Percentiles rank a stretch among this genome's conserved stretches.
Conservation (phyloP, 441 rosid species). For the Populus hybrid region DNA sequence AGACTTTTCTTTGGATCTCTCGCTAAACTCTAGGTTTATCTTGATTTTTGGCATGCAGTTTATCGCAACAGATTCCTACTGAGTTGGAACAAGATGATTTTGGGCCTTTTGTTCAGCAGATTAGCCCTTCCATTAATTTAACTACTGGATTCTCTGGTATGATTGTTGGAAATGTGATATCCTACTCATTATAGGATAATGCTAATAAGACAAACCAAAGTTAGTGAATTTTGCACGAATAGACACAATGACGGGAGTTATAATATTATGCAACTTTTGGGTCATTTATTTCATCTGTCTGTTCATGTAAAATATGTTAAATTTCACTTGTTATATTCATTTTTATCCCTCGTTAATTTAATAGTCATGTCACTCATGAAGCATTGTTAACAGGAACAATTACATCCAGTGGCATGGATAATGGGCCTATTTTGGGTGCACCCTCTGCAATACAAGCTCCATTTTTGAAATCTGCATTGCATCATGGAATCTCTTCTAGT, state of each 20-base stretch:
- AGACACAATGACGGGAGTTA: too few species aligned
- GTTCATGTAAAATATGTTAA: too few species aligned
- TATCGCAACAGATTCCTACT: constrained; percentile 30
- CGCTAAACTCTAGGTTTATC: neutral
- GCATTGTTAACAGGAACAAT: constrained; percentile 31
- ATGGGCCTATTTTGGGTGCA: constrained; percentile 29
- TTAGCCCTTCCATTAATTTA: constrained; percentile 34
- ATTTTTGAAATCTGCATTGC: constrained; percentile 36
- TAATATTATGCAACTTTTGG: too few species aligned
- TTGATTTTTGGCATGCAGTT: constrained; percentile 32
- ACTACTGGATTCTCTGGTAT: constrained; percentile 39
- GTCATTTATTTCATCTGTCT: too few species aligned
- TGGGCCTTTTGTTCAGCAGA: constrained; percentile 29
- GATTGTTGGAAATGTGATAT: constrained; percentile 16
- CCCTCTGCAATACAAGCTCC: constrained; percentile 32
- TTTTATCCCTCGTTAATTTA: neutral
- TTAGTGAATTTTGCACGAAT: too few species aligned
- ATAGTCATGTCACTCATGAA: constrained; percentile 16
- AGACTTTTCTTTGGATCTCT: constrained; percentile 5
- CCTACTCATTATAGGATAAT: constrained; percentile 10
- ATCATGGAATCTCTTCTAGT: constrained; percentile 47
- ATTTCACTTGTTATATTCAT: too few species aligned
- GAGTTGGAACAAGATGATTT: constrained; percentile 35
- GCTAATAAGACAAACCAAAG: neutral
- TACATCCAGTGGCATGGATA: constrained; percentile 27